These are phyloP conservation scores for Sporothrix variecibatus DNA, from an alignment of 2,329 filamentous ascomycete species.

Conservation along the genomic window DNA sequence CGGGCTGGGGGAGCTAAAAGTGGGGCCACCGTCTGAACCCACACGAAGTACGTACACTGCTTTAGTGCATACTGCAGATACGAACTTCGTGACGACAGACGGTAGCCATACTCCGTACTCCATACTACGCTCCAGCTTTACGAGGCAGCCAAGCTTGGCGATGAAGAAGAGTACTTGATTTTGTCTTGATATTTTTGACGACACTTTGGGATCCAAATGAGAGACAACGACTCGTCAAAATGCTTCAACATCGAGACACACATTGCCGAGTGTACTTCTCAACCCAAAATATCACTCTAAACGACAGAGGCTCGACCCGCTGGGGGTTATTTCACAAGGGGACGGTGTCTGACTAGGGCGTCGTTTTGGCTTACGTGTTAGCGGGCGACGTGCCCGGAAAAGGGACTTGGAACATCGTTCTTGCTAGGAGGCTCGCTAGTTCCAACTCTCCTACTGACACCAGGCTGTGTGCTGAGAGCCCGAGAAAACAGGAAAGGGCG, in stretches of 20 bases:
- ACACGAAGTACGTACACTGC: not conserved
- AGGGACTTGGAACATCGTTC: not conserved
- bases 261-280: not conserved
- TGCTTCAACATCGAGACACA: not conserved
- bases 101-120: not conserved
- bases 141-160: not conserved
- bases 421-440: not conserved
- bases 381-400: not conserved
- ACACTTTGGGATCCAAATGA: too few species aligned
- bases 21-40: not conserved
- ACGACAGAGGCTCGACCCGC: slow-evolving; percentile 5
- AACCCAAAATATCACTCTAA: not conserved
- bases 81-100: not conserved
- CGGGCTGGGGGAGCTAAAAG: not conserved
- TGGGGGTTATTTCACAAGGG: not conserved
- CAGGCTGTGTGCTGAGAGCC: not conserved
- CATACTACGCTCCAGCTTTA: not conserved
- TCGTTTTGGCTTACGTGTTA: slow-evolving; percentile 20
- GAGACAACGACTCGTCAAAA: too few species aligned
- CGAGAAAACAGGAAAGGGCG: slow-evolving; percentile 15
- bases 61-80: slow-evolving; percentile 23
- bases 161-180: not conserved
- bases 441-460: not conserved
- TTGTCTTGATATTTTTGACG: not conserved
- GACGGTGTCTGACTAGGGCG: slow-evolving; percentile 2